These are phyloP conservation scores for Penicillium sp. DNA, from an alignment of 2,329 filamentous ascomycete genomes.

Conservation along the genomic window DNA sequence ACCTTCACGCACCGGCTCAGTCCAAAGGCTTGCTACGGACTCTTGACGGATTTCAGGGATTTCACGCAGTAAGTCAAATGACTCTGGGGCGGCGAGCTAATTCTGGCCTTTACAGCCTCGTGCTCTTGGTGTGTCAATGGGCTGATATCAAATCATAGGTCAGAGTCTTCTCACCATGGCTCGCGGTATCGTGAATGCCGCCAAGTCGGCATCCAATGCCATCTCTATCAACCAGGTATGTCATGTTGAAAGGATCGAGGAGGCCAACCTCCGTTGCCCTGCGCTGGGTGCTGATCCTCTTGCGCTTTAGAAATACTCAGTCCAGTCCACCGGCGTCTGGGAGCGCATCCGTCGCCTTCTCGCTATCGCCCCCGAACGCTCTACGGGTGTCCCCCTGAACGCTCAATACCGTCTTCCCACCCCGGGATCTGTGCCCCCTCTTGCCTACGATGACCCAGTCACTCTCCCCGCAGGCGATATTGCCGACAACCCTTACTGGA, in stretches of 20 bases:
- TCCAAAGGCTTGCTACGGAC: conserved; percentile 6
- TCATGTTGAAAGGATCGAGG: not conserved
- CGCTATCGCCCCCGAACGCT: conserved; percentile 77
- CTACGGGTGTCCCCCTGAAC: conserved; percentile 85
- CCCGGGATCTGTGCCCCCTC: conserved; percentile 63
- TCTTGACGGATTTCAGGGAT: conserved; percentile 10
- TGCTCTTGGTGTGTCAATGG: not conserved
- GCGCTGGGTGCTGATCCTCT: not conserved
- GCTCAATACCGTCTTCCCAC: conserved; percentile 81
- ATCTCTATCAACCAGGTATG: conserved; percentile 34
- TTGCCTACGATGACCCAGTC: conserved; percentile 69
- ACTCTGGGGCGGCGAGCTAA: not conserved
- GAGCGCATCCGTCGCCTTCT: conserved; percentile 68
- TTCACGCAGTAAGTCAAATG: conserved; percentile 10
- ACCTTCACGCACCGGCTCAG: conserved; percentile 13
- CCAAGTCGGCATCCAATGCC: conserved; percentile 32
- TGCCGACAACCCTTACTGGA: conserved; percentile 91
- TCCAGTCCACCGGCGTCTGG: conserved; percentile 84
- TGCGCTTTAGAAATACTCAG: conserved; percentile 73
- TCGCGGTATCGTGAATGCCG: conserved; percentile 33
- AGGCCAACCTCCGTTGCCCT: not conserved
- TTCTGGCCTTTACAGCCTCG: not conserved
- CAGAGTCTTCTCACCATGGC: conserved; percentile 29
- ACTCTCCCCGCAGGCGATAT: conserved; percentile 77
- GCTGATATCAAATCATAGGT: conserved; percentile 14